These are phyloP conservation scores for Scleroderma citrinum DNA, from an alignment of 768 basidiomycete species.

Conservation along the genomic window DNA sequence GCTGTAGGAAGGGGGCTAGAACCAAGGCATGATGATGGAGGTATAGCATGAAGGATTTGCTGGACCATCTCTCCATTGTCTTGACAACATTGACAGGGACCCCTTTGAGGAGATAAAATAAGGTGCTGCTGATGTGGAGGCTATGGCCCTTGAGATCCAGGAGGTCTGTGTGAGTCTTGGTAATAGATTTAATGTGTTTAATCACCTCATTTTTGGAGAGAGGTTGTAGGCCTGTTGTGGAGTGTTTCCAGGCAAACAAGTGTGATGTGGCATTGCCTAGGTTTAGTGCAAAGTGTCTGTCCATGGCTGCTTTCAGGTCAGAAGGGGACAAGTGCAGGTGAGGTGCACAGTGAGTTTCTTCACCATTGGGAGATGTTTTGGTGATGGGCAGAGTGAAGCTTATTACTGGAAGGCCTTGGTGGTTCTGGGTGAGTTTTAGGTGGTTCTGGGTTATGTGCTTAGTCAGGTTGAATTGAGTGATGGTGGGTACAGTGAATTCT, in stretches of 20 bases:
- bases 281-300: conserved; percentile 29
- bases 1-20: no score
- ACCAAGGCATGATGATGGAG: conserved; percentile 22
- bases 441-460: conserved; percentile 24
- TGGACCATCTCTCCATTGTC: conserved; percentile 27
- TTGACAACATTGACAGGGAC: conserved; percentile 28
- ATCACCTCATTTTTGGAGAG: conserved; percentile 28
- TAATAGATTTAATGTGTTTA: conserved; percentile 8
- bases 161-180: background rate
- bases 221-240: conserved; percentile 6
- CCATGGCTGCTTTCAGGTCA: conserved; percentile 21
- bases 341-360: no score
- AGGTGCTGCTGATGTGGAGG: conserved; percentile 23
- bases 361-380: conserved; percentile 22
- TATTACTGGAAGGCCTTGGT: conserved; percentile 2
- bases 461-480: conserved; percentile 27
- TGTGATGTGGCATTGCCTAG: conserved; percentile 1
- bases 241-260: conserved; percentile 28
- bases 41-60: conserved; percentile 27
- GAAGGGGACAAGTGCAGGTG: background rate
- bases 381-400: conserved; percentile 7
- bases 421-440: conserved; percentile 23
- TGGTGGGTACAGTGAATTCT: conserved; percentile 32
- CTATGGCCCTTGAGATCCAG: conserved; percentile 1
- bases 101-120: conserved; percentile 21